Percentiles rank a stretch among this genome's conserved stretches.
Conservation (phyloP, 202 grass and related monocot genomes). For the Alloteropsis angusta region DNA sequence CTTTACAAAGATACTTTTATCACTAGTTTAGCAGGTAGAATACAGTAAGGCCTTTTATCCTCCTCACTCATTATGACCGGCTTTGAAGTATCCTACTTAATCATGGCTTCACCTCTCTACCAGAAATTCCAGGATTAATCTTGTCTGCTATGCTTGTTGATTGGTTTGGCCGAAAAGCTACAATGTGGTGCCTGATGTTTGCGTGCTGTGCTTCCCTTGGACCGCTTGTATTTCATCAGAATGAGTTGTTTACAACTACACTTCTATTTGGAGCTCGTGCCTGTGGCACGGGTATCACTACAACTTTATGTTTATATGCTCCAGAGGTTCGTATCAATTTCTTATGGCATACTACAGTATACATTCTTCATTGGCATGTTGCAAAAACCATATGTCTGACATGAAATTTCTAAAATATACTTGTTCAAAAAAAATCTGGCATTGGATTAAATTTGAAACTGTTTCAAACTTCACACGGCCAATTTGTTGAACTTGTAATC, state of each 20-base stretch:
- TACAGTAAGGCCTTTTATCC: neutral
- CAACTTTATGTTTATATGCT: constrained; percentile 50
- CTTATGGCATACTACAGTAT: neutral
- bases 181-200: constrained; percentile 61
- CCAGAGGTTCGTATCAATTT: constrained; percentile 54
- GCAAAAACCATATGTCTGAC: neutral
- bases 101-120: neutral
- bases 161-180: constrained; percentile 63
- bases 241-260: constrained; percentile 50
- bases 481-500: neutral
- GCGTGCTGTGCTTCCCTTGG: constrained; percentile 57
- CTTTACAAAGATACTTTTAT: constrained; percentile 76
- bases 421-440: too few relatives aligned
- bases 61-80: neutral
- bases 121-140: constrained; percentile 68
- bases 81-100: constrained; percentile 3
- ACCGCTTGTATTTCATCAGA: constrained; percentile 54
- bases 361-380: neutral
- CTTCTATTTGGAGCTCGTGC: constrained; percentile 74
- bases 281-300: constrained; percentile 50
- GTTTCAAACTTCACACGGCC: neutral
- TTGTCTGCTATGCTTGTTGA: constrained; percentile 58
- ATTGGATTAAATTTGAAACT: neutral
- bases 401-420: too few relatives aligned
- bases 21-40: constrained; percentile 70